Conservation (phyloP, 2,329 filamentous ascomycete genomes). For the Proliferodiscus dingleyae region DNA sequence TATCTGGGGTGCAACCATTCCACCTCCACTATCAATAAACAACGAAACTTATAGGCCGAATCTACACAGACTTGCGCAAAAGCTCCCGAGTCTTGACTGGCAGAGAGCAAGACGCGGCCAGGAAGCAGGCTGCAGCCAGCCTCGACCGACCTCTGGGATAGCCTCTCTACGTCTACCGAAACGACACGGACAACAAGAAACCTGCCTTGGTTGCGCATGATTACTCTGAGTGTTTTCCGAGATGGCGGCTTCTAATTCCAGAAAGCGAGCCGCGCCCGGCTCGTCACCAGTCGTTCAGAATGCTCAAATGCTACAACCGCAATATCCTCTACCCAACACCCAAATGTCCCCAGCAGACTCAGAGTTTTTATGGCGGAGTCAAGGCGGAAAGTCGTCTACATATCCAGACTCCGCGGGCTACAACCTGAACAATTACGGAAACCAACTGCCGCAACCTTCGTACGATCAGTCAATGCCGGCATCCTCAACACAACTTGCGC, state of each 20-base stretch:
- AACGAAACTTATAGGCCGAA: no score
- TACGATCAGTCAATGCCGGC: conserved; percentile 24
- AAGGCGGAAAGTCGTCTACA: conserved; percentile 32
- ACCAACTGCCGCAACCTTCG: conserved; percentile 20
- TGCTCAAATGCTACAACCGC: conserved; percentile 47
- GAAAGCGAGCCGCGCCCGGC: conserved; percentile 73
- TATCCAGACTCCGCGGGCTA: conserved; percentile 32
- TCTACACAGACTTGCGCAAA: no score
- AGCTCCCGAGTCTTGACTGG: conserved; percentile 9
- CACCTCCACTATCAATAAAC: no score
- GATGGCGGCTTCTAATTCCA: conserved; percentile 37
- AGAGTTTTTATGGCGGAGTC: conserved; percentile 51
- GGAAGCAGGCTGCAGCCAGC: conserved; percentile 29
- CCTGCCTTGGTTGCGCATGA: conserved; percentile 14
- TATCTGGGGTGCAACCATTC: no score
- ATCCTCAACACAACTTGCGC: conserved; percentile 30
- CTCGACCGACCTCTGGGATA: conserved; percentile 18
- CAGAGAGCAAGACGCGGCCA: conserved; percentile 21
- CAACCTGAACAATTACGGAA: conserved; percentile 24
- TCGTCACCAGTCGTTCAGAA: conserved; percentile 57
- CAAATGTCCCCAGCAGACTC: conserved; percentile 41
- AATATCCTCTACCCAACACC: conserved; percentile 37
- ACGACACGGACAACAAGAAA: no score
- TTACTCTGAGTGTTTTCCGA: conserved; percentile 32
- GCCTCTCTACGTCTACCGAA: no score